Base-by-base conservation (phyloP, 148 eudicot species). In the Silene latifolia region DNA sequence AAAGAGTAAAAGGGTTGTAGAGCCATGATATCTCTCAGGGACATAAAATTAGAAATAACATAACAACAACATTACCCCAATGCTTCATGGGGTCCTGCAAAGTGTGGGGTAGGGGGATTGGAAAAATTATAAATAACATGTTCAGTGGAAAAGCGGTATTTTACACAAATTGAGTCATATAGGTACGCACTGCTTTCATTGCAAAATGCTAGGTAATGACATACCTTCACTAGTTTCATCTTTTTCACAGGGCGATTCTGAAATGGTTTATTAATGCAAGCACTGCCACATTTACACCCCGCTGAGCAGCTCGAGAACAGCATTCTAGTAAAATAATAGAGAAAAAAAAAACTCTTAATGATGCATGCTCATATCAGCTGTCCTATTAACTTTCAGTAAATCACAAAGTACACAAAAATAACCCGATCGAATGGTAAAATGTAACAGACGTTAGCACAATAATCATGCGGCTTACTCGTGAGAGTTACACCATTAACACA, bases 241-340 rank as follows among this genome's bases (percentile, higher is more conserved):
- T 89, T 96, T 81, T 96, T 96, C 48, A 81, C 81, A 71, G 82
- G 90, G 46, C 99, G 89, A 74, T 80, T 85, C 72, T 96, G 98
- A 83, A 96, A 96, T 68, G 99, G 90, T 86, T 96, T 96, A 82
- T 96, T 96, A 67, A 84, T 74, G 77, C 99, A 96, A 47, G 89
- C 85, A 81, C 83, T 80, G 72, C 89, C 97, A 81, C 99, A 96
- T 85, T 89, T 90, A 85, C 99, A 96, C 73, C 89, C 88, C 7
- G 98, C 85, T 32, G 98, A 90, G 87, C 99, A 96, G 81, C 93
- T 88, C 8, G 99, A 90, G 72, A 82, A 85, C 70, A 96, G 87
- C 98, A 96, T 92, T 82, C 99, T 96, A 84, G 74, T 77, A 54
- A 62, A 53, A 75, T 76, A 61, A 14, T 75, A 73, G 74, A 48